These are phyloP conservation scores for Fraxinus latifolia DNA, from an alignment of 305 asterid genomes.

Conservation along the genomic window DNA sequence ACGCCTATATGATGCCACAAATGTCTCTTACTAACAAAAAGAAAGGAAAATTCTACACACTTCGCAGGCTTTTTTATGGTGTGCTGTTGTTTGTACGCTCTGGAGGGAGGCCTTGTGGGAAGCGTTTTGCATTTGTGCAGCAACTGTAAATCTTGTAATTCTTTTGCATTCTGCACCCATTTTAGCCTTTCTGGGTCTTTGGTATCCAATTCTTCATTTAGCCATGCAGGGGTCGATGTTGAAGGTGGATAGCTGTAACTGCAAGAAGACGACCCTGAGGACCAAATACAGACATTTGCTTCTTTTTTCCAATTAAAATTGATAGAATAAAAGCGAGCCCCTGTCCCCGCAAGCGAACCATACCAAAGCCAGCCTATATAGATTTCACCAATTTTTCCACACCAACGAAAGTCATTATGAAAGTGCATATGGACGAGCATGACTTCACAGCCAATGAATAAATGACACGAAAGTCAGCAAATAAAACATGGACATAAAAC, in stretches of 20 bases:
- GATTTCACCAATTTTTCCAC: too few species aligned
- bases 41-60: background rate
- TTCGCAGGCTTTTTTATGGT: background rate
- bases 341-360: too few species aligned
- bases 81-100: constrained; percentile 19
- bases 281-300: background rate
- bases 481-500: too few species aligned
- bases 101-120: constrained; percentile 44
- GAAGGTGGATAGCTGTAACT: background rate
- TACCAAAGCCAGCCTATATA: too few species aligned
- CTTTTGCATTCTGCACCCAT: constrained; percentile 22
- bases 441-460: too few species aligned
- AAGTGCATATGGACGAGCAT: too few species aligned
- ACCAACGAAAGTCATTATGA: too few species aligned
- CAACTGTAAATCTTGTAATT: constrained; percentile 39
- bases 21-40: background rate
- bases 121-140: constrained; percentile 26
- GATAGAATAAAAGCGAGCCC: too few species aligned
- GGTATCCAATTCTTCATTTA: constrained; percentile 46
- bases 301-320: too few species aligned
- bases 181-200: constrained; percentile 26
- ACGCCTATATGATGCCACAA: background rate
- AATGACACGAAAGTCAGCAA: too few species aligned
- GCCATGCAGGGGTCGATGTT: constrained; percentile 32
- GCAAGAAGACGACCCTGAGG: background rate